Conservation (phyloP, 305 asterid genomes). For the Stenogyne calaminthoides region DNA sequence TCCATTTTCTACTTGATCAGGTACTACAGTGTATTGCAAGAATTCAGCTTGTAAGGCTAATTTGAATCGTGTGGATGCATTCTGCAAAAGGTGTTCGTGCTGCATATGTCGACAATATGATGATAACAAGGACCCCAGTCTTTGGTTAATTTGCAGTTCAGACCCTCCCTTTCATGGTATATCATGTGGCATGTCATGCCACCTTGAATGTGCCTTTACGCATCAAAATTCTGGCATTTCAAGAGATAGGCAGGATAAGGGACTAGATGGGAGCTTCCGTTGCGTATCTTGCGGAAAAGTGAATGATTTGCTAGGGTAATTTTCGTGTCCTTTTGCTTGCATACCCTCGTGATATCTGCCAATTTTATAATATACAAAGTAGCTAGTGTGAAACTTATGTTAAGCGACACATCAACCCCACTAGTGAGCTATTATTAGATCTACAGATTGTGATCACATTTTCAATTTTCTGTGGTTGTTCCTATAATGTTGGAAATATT, state of each 20-base stretch:
- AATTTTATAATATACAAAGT: background rate
- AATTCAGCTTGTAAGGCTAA: constrained; percentile 91
- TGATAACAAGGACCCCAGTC: constrained; percentile 95
- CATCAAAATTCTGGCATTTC: constrained; percentile 68
- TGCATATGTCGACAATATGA: constrained; percentile 85
- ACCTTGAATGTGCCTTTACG: constrained; percentile 84
- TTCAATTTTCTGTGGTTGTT: background rate
- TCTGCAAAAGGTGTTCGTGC: constrained; percentile 97
- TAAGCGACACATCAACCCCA: background rate
- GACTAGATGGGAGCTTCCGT: constrained; percentile 73
- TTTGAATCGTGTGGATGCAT: constrained; percentile 46
- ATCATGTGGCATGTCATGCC: constrained; percentile 93
- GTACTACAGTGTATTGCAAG: constrained; percentile 52
- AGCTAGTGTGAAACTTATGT: background rate
- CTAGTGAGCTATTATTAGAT: background rate
- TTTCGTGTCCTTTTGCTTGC: background rate
- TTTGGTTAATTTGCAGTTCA: constrained; percentile 86
- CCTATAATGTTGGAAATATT: background rate
- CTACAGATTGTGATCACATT: background rate
- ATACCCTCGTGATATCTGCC: background rate
- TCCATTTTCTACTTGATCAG: constrained; percentile 5
- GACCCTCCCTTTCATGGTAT: constrained; percentile 75
- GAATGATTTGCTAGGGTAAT: constrained; percentile 84
- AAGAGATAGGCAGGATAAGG: constrained; percentile 50
- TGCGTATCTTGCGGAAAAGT: constrained; percentile 86